Conservation (phyloP, 306 rosid species). For the Sicyos baderoa region DNA sequence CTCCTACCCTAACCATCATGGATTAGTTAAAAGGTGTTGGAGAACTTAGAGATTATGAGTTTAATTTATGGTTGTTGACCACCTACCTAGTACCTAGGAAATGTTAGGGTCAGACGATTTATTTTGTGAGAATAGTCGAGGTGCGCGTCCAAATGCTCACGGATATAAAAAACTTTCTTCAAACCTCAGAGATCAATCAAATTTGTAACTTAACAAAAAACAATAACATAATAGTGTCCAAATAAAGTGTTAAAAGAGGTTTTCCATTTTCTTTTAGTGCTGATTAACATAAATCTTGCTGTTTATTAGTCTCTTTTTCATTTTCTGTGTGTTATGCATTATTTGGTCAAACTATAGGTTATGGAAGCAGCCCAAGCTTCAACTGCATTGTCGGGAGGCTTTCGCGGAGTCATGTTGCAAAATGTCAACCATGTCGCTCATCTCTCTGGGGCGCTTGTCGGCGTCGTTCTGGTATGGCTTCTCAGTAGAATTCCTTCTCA, state of each 20-base stretch:
- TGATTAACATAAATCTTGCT: background rate
- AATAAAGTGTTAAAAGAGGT: background rate
- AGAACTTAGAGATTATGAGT: too few species aligned
- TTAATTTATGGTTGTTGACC: too few species aligned
- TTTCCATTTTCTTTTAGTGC: background rate
- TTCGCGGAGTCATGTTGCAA: constrained; percentile 52
- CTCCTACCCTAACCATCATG: too few species aligned
- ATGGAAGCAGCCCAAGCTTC: constrained; percentile 99
- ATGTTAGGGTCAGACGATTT: too few species aligned
- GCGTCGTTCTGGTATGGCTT: constrained; percentile 83
- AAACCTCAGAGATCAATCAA: too few species aligned
- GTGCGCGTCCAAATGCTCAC: too few species aligned
- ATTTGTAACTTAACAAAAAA: background rate
- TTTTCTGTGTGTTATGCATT: constrained; percentile 1
- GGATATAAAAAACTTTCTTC: too few species aligned
- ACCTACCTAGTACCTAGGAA: too few species aligned
- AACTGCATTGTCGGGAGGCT: constrained; percentile 50
- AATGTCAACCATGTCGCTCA: constrained; percentile 87
- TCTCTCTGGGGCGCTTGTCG: constrained; percentile 96
- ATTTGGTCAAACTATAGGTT: constrained; percentile 41
- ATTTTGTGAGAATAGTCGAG: too few species aligned
- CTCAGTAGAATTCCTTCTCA: constrained; percentile 77
- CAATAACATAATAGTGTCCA: background rate
- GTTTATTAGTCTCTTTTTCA: background rate
- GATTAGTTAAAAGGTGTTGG: too few species aligned